Conservation (phyloP, 2,329 filamentous ascomycete genomes). For the Penicillium sp. region DNA sequence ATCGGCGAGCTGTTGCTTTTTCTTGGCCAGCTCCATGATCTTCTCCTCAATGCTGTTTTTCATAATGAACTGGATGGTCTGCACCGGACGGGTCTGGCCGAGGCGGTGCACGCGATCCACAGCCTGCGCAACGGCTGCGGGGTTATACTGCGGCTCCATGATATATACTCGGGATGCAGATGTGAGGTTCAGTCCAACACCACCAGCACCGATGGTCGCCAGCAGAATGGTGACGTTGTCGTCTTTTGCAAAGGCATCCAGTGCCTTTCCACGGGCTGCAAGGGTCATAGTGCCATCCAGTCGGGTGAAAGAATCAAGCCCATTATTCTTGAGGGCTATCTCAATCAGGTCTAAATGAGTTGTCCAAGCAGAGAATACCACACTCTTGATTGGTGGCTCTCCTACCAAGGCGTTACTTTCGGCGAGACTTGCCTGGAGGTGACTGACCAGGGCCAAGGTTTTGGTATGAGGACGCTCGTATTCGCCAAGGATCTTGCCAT, state of each 20-base stretch:
- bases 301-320: conserved; percentile 64
- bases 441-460: conserved; percentile 76
- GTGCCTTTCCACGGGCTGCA: conserved; percentile 67
- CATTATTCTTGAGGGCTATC: conserved; percentile 65
- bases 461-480: conserved; percentile 92
- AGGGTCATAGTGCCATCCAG: conserved; percentile 89
- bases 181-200: conserved; percentile 87
- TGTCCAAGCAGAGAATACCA: conserved; percentile 97
- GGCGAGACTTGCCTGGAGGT: conserved; percentile 64
- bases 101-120: conserved; percentile 89
- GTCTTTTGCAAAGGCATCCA: conserved; percentile 76
- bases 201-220: conserved; percentile 88
- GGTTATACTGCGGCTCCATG: conserved; percentile 99
- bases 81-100: conserved; percentile 84
- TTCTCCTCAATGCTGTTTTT: conserved; percentile 87
- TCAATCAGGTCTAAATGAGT: conserved; percentile 90
- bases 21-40: conserved; percentile 83
- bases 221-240: conserved; percentile 73
- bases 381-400: conserved; percentile 81
- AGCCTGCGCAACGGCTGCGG: conserved; percentile 89
- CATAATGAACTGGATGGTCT: conserved; percentile 90
- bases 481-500: conserved; percentile 60
- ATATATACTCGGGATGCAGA: conserved; percentile 84
- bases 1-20: conserved; percentile 88
- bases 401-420: conserved; percentile 54